phyloP scores from a whole-genome alignment of 2,329 filamentous ascomycete species.

The Parascedosporium putredinis region DNA sequence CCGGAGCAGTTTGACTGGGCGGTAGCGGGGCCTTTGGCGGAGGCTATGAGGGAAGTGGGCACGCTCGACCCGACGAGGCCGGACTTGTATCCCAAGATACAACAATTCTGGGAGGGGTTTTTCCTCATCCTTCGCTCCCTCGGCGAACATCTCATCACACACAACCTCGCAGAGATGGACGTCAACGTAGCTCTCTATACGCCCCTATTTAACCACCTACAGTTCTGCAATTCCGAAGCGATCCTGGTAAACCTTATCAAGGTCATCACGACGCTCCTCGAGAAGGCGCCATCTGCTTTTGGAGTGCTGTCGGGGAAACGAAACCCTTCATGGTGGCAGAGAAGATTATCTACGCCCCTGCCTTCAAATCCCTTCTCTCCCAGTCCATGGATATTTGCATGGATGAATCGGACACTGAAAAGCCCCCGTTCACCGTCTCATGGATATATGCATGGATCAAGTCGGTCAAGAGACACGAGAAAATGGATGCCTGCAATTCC shows the following conservation, averaged over 20 bases:
- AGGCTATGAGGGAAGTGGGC: slow-evolving; percentile 53
- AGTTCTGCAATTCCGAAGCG: slow-evolving; percentile 35
- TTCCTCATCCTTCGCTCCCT: slow-evolving; percentile 64
- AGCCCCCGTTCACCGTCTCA: slow-evolving; percentile 50
- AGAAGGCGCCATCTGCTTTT: slow-evolving; percentile 74
- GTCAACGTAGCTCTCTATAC: slow-evolving; percentile 63
- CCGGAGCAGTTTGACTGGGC: slow-evolving; percentile 78
- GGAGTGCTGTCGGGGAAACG: slow-evolving; percentile 77
- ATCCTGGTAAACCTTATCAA: slow-evolving; percentile 61
- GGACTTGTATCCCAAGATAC: slow-evolving; percentile 36
- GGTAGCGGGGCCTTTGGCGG: slow-evolving; percentile 61
- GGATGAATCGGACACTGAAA: slow-evolving; percentile 7
- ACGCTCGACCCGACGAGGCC: slow-evolving; percentile 28
- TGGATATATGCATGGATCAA: slow-evolving; percentile 73
- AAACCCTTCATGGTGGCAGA: slow-evolving; percentile 75
- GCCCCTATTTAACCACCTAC: slow-evolving; percentile 45
- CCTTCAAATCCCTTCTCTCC: slow-evolving; percentile 49
- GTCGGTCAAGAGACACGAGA: slow-evolving; percentile 65
- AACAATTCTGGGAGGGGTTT: slow-evolving; percentile 71
- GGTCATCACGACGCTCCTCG: slow-evolving; percentile 59
- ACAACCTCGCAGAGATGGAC: slow-evolving; percentile 70
- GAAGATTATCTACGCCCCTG: slow-evolving; percentile 64
- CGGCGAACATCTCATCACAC: slow-evolving; percentile 62
- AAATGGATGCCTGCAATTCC: slow-evolving; percentile 71
- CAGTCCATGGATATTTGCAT: slow-evolving; percentile 40